Conservation (phyloP, 2,329 filamentous ascomycete species). For the Colletotrichum sp. region DNA sequence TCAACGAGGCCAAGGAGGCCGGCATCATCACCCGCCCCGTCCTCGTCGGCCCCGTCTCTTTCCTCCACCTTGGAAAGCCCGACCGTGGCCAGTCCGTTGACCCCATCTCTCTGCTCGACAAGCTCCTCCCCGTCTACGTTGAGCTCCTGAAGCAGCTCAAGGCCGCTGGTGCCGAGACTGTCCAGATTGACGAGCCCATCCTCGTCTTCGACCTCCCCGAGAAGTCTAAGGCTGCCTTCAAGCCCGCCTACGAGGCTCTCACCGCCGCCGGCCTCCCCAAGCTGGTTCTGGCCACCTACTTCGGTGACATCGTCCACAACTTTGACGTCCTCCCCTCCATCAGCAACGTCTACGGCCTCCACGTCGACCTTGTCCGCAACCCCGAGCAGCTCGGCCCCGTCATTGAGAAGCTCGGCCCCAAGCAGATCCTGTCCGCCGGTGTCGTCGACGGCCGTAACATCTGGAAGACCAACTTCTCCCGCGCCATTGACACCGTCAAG, state of each 20-base stretch:
- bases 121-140: slow-evolving; percentile 93
- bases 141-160: slow-evolving; percentile 94
- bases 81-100: slow-evolving; percentile 93
- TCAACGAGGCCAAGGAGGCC: slow-evolving; percentile 97
- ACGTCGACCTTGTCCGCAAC: slow-evolving; percentile 97
- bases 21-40: slow-evolving; percentile 93
- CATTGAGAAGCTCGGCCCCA: slow-evolving; percentile 79
- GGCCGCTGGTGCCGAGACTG: slow-evolving; percentile 91
- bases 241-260: slow-evolving; percentile 94
- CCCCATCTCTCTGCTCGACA: slow-evolving; percentile 91
- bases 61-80: slow-evolving; percentile 97
- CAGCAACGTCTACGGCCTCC: slow-evolving; percentile 69
- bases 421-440: slow-evolving; percentile 92
- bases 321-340: slow-evolving; percentile 83
- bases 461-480: slow-evolving; percentile 99
- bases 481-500: slow-evolving; percentile 90
- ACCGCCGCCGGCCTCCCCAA: slow-evolving; percentile 81
- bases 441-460: slow-evolving; percentile 99
- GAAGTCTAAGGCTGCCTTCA: slow-evolving; percentile 96
- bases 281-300: slow-evolving; percentile 94
- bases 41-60: slow-evolving; percentile 93
- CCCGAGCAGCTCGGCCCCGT: slow-evolving; percentile 95
- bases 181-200: slow-evolving; percentile 98
- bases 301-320: slow-evolving; percentile 99
- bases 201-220: slow-evolving; percentile 92